Evolutionary conservation across 2,329 filamentous ascomycete species (phyloP).

Genomic region (Rhynchosporium agropyri): DNA sequence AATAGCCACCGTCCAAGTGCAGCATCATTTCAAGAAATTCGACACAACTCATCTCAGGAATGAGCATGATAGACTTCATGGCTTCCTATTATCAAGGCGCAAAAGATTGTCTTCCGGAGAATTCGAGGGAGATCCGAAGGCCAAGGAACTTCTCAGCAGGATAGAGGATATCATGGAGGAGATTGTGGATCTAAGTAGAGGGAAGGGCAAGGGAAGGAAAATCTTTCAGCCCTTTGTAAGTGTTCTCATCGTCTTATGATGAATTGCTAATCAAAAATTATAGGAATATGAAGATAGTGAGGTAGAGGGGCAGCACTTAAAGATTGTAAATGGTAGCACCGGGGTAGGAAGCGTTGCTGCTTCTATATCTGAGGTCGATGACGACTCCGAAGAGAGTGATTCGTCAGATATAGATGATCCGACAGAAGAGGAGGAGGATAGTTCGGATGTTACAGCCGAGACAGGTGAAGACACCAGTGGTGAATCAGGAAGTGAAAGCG

Average conservation of each 20-base stretch:
- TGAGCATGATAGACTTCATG: slow-evolving; percentile 1
- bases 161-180: slow-evolving; percentile 11
- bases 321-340: not conserved
- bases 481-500: not conserved
- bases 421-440: not conserved
- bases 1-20: not conserved
- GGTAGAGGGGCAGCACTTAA: not conserved
- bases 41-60: slow-evolving; percentile 2
- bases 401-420: not conserved
- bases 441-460: not conserved
- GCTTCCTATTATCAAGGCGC: not conserved
- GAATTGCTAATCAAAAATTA: not conserved
- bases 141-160: not conserved
- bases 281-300: slow-evolving; percentile 9
- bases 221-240: not conserved
- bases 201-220: slow-evolving; percentile 1
- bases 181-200: slow-evolving; percentile 11
- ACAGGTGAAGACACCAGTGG: not conserved
- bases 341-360: not conserved
- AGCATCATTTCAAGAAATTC: slow-evolving; percentile 12
- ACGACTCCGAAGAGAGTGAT: not conserved
- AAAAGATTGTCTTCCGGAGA: not conserved
- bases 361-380: not conserved
- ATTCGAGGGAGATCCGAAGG: slow-evolving; percentile 8
- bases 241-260: not conserved